Conservation (phyloP, 1,139 yeast species). For the Blastobotrys niveus region DNA sequence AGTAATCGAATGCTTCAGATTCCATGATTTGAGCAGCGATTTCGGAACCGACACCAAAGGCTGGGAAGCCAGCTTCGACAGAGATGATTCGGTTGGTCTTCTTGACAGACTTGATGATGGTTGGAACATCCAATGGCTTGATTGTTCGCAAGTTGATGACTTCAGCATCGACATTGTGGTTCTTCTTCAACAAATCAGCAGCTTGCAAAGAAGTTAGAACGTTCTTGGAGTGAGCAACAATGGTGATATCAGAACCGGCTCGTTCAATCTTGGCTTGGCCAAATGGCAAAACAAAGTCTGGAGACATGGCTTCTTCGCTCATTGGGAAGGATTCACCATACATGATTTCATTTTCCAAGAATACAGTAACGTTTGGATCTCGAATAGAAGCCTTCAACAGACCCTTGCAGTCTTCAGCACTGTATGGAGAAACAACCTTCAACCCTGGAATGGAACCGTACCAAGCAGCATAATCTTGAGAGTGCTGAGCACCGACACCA, state of each 20-base stretch:
- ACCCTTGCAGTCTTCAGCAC: slow-evolving; percentile 96
- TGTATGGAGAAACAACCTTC: slow-evolving; percentile 91
- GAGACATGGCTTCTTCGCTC: slow-evolving; percentile 79
- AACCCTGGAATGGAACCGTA: slow-evolving; percentile 97
- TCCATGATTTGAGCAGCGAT: slow-evolving; percentile 98
- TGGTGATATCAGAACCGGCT: slow-evolving; percentile 84
- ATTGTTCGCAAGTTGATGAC: slow-evolving; percentile 94
- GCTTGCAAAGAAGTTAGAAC: slow-evolving; percentile 83
- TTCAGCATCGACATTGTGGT: slow-evolving; percentile 86
- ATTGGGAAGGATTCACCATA: slow-evolving; percentile 91
- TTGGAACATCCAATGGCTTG: slow-evolving; percentile 89
- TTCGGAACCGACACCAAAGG: slow-evolving; percentile 98
- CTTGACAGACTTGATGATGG: slow-evolving; percentile 83
- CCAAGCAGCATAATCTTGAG: slow-evolving; percentile 97
- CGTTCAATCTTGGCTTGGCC: slow-evolving; percentile 95
- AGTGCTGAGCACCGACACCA: slow-evolving; percentile 99
- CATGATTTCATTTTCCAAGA: slow-evolving; percentile 90
- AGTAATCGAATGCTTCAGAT: slow-evolving; percentile 94
- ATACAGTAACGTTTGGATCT: slow-evolving; percentile 96
- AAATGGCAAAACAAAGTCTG: slow-evolving; percentile 87
- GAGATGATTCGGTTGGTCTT: slow-evolving; percentile 96
- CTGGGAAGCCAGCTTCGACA: slow-evolving; percentile 97
- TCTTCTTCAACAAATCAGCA: slow-evolving; percentile 77
- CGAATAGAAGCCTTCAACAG: slow-evolving; percentile 92
- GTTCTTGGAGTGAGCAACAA: slow-evolving; percentile 88